These are phyloP conservation scores for Ottelia alismoides DNA, from an alignment of 106 monocot species.

Conservation along the genomic window DNA sequence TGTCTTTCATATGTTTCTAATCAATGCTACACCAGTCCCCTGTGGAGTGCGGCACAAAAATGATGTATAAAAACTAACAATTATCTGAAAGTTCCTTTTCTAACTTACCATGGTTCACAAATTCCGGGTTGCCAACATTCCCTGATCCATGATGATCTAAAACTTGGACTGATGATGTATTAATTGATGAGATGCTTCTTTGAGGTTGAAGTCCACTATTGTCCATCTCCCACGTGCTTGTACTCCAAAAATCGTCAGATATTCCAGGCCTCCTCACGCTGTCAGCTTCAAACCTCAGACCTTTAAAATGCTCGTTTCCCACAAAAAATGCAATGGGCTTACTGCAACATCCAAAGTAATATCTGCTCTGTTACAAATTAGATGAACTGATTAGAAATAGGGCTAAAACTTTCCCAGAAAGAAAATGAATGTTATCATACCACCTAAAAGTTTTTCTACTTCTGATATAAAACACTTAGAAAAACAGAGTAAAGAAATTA, in stretches of 20 bases:
- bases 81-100: too few species aligned
- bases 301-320: conserved; percentile 87
- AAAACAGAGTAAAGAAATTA: too few species aligned
- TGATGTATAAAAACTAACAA: too few species aligned
- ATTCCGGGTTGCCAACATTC: conserved; percentile 52
- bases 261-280: conserved; percentile 36
- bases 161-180: conserved; percentile 36
- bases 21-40: too few species aligned
- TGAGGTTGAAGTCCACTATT: conserved; percentile 73
- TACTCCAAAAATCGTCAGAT: conserved; percentile 89
- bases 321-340: conserved; percentile 79
- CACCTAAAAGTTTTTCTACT: too few species aligned
- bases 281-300: conserved; percentile 72
- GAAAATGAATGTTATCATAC: too few species aligned
- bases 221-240: conserved; percentile 90
- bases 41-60: too few species aligned
- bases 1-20: too few species aligned
- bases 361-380: conserved; percentile 96
- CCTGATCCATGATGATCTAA: conserved; percentile 44
- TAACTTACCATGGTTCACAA: conserved; percentile 80
- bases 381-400: conserved; percentile 40
- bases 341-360: conserved; percentile 85
- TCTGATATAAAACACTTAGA: too few species aligned
- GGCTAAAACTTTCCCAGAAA: too few species aligned
- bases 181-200: conserved; percentile 86